These are phyloP conservation scores for Penicillium sp. DNA, from an alignment of 2,329 filamentous ascomycete species.

Conservation along the genomic window DNA sequence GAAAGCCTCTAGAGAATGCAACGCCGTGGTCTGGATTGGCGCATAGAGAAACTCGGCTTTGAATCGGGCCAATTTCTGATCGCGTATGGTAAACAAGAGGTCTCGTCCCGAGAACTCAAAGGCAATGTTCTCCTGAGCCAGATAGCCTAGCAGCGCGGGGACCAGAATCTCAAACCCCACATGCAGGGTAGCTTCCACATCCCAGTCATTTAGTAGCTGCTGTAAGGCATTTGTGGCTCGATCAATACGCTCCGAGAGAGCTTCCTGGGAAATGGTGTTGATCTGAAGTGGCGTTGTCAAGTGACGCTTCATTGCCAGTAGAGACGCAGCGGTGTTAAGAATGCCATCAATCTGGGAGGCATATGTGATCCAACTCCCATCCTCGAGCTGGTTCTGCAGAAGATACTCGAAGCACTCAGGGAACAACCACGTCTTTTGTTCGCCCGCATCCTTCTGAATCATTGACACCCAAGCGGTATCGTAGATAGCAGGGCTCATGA, in stretches of 20 bases:
- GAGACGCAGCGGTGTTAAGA: conserved; percentile 39
- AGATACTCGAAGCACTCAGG: conserved; percentile 39
- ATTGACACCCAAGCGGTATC: conserved; percentile 45
- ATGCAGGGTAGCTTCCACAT: conserved; percentile 33
- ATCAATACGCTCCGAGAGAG: background rate
- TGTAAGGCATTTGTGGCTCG: conserved; percentile 25
- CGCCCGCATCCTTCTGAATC: conserved; percentile 21
- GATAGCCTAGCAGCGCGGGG: conserved; percentile 35
- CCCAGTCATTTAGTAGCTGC: conserved; percentile 32
- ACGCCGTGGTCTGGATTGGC: conserved; percentile 31
- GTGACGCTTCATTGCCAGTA: conserved; percentile 35
- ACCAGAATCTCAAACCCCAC: conserved; percentile 45
- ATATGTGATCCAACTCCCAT: conserved; percentile 34
- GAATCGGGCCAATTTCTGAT: conserved; percentile 36
- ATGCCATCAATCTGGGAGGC: conserved; percentile 39
- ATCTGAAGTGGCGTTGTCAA: background rate
- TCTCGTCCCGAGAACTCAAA: conserved; percentile 1
- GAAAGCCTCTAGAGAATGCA: conserved; percentile 48
- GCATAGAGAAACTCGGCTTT: conserved; percentile 34
- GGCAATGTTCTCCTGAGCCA: conserved; percentile 19
- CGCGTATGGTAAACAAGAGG: conserved; percentile 20
- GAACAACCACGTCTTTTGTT: conserved; percentile 35
- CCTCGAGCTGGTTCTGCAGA: conserved; percentile 30
- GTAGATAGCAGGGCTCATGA: conserved; percentile 26
- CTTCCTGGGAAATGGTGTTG: background rate